These are phyloP conservation scores for Penicillium chermesinum DNA, from an alignment of 495 filamentous ascomycete species.

Conservation along the genomic window DNA sequence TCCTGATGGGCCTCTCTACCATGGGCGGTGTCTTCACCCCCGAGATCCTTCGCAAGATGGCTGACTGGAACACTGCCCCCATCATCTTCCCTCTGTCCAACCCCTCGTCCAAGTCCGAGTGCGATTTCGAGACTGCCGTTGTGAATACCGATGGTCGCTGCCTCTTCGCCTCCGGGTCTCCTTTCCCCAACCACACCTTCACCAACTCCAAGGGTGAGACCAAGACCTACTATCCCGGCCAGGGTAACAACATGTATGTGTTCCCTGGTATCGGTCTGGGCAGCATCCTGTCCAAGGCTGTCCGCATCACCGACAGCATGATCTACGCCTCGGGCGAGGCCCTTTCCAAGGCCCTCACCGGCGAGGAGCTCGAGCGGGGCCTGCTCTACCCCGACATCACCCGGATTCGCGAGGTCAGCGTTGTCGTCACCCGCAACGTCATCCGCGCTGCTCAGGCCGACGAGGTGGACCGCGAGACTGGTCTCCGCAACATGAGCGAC, in stretches of 20 bases:
- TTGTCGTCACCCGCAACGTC: slow-evolving; percentile 83
- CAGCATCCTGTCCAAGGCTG: slow-evolving; percentile 85
- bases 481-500: slow-evolving; percentile 66
- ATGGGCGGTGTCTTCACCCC: slow-evolving; percentile 93
- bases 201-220: slow-evolving; percentile 57
- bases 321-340: slow-evolving; percentile 83
- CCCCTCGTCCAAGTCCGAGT: slow-evolving; percentile 92
- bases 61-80: slow-evolving; percentile 70
- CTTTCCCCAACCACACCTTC: slow-evolving; percentile 68
- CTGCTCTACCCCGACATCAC: slow-evolving; percentile 92
- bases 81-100: slow-evolving; percentile 95
- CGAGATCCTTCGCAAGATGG: slow-evolving; percentile 78
- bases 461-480: slow-evolving; percentile 74
- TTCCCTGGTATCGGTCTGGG: slow-evolving; percentile 97
- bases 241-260: slow-evolving; percentile 92
- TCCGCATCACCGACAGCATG: slow-evolving; percentile 90
- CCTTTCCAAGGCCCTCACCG: slow-evolving; percentile 70
- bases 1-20: slow-evolving; percentile 90
- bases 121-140: slow-evolving; percentile 89
- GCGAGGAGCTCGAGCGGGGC: slow-evolving; percentile 71
- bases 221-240: slow-evolving; percentile 76
- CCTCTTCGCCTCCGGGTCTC: slow-evolving; percentile 92
- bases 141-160: slow-evolving; percentile 81
- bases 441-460: slow-evolving; percentile 84
- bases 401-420: slow-evolving; percentile 84